phyloP scores from a whole-genome alignment of 2,329 filamentous ascomycete genomes.

The Penicillium freii region DNA sequence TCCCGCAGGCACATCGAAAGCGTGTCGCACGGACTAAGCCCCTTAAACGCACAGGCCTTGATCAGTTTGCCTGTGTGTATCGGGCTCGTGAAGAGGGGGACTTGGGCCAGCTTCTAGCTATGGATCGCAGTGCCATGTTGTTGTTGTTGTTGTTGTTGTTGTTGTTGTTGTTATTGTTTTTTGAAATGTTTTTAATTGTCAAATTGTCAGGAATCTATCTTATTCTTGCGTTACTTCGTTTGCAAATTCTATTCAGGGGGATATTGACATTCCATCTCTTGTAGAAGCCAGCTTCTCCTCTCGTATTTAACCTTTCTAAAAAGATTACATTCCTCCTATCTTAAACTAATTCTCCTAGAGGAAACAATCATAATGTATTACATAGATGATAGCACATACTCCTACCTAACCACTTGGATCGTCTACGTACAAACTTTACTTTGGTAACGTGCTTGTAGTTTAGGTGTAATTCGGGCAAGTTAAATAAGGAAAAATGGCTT shows the following conservation, averaged over 20 bases:
- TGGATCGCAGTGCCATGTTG: neutral
- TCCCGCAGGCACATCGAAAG: neutral
- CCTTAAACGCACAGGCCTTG: neutral
- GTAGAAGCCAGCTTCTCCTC: too few relatives aligned
- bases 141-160: neutral
- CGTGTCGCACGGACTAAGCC: neutral
- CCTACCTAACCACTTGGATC: too few relatives aligned
- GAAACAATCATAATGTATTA: too few relatives aligned
- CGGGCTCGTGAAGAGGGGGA: neutral
- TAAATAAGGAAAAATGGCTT: neutral
- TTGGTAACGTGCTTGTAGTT: too few relatives aligned
- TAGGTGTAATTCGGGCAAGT: too few relatives aligned
- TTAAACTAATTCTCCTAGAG: too few relatives aligned
- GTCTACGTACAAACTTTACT: too few relatives aligned
- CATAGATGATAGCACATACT: too few relatives aligned
- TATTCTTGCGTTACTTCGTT: neutral
- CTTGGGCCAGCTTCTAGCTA: neutral
- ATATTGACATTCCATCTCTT: neutral
- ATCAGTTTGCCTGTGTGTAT: neutral
- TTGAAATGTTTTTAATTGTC: neutral
- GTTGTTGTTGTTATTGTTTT: neutral
- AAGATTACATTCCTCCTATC: too few relatives aligned
- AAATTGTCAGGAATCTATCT: neutral
- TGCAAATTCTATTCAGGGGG: neutral
- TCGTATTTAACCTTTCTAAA: too few relatives aligned